Conservation (phyloP, 2,329 filamentous ascomycete species). For the Pleurostoma richardsiae region DNA sequence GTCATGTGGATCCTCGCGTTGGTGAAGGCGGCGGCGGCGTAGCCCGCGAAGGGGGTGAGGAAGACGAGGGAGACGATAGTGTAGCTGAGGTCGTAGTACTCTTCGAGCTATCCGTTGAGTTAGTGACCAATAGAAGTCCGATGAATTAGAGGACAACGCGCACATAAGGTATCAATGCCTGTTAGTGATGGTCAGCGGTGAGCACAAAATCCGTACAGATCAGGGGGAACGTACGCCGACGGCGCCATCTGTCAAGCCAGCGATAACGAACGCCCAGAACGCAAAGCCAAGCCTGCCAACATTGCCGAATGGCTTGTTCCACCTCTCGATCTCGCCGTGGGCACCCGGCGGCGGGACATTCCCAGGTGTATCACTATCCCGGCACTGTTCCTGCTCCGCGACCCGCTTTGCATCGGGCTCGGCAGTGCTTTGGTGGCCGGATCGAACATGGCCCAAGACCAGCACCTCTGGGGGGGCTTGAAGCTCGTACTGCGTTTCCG, state of each 20-base stretch:
- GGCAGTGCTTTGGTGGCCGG: no score
- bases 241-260: constrained; percentile 66
- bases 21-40: neutral
- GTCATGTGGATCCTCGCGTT: constrained; percentile 18
- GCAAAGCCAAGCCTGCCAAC: constrained; percentile 6
- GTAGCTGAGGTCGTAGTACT: constrained; percentile 7
- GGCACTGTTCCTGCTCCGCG: no score
- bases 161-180: constrained; percentile 45
- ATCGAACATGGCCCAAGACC: no score
- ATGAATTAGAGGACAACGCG: constrained; percentile 11
- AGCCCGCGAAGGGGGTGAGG: neutral
- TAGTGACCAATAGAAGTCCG: neutral
- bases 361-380: neutral
- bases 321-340: constrained; percentile 1
- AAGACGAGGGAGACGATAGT: neutral
- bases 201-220: constrained; percentile 4
- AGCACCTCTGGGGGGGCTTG: no score
- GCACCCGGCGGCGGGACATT: neutral
- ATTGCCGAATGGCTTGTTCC: constrained; percentile 5
- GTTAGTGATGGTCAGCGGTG: constrained; percentile 2
- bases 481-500: no score
- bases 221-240: constrained; percentile 46
- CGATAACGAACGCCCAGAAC: constrained; percentile 43
- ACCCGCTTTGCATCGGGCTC: no score
- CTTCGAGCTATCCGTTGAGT: neutral